These are phyloP conservation scores for Avena eriantha DNA, from an alignment of 176 grass and related monocot genomes.

Conservation along the genomic window DNA sequence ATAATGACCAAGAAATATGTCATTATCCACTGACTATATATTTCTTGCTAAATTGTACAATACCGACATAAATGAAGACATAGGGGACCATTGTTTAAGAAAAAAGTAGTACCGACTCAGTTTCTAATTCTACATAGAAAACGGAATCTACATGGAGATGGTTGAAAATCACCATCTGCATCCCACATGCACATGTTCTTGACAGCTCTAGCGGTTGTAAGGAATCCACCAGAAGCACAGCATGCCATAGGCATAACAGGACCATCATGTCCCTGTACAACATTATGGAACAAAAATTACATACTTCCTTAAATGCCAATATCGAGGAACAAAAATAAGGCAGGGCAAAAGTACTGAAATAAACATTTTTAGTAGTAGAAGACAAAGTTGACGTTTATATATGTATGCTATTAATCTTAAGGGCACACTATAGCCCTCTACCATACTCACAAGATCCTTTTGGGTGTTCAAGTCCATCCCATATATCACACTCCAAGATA, in stretches of 20 bases:
- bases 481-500: too few relatives aligned
- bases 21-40: too few relatives aligned
- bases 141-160: too few relatives aligned
- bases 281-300: conserved; percentile 26
- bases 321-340: neutral
- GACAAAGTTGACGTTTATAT: neutral
- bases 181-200: conserved; percentile 90
- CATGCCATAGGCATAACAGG: conserved; percentile 90
- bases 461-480: too few relatives aligned
- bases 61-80: too few relatives aligned
- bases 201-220: conserved; percentile 89
- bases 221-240: conserved; percentile 90
- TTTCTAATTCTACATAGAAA: too few relatives aligned
- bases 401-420: neutral
- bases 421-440: too few relatives aligned
- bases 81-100: too few relatives aligned
- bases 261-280: conserved; percentile 81
- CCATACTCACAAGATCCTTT: too few relatives aligned
- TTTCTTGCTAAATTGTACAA: too few relatives aligned
- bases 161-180: conserved; percentile 76
- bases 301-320: neutral
- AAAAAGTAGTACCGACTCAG: too few relatives aligned
- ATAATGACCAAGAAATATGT: too few relatives aligned
- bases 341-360: neutral
- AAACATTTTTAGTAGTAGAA: neutral